Percentiles rank a stretch among this genome's conserved stretches.
These are phyloP conservation scores for Psidium friedrichsthalianum DNA, from an alignment of 345 rosid species.

Conservation along the genomic window DNA sequence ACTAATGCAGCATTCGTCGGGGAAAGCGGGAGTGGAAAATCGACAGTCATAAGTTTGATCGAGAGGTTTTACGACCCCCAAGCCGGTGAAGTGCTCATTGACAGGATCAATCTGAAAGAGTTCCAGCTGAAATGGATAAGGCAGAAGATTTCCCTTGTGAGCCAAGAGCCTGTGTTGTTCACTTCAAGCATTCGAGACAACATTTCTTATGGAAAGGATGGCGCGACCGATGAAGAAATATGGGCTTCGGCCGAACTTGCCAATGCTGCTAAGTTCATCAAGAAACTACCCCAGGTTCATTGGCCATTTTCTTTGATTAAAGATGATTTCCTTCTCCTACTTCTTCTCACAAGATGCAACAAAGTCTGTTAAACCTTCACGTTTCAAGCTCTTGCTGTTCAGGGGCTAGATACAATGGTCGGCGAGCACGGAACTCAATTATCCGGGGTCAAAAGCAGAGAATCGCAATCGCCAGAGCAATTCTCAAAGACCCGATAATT, in stretches of 20 bases:
- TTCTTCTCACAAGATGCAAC: neutral
- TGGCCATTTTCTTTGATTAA: neutral
- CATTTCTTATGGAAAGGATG: conserved; percentile 31
- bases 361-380: neutral
- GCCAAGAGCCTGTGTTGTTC: conserved; percentile 39
- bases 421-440: conserved; percentile 11
- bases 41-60: conserved; percentile 29
- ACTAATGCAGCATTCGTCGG: conserved; percentile 36
- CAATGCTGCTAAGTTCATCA: conserved; percentile 32
- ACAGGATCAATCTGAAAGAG: conserved; percentile 24
- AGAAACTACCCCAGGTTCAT: conserved; percentile 23
- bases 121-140: conserved; percentile 33
- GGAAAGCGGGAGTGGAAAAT: conserved; percentile 41
- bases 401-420: conserved; percentile 8
- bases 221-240: conserved; percentile 27
- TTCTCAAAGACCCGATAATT: conserved; percentile 28
- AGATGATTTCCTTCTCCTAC: neutral
- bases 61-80: conserved; percentile 39
- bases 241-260: conserved; percentile 26
- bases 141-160: conserved; percentile 30
- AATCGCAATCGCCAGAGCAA: conserved; percentile 32
- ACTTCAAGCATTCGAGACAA: conserved; percentile 27
- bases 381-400: neutral
- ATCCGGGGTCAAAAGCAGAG: conserved; percentile 18
- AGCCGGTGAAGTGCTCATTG: conserved; percentile 30